Conservation (phyloP, 1,284 basidiomycete genomes). For the Meira miltonrushii region DNA sequence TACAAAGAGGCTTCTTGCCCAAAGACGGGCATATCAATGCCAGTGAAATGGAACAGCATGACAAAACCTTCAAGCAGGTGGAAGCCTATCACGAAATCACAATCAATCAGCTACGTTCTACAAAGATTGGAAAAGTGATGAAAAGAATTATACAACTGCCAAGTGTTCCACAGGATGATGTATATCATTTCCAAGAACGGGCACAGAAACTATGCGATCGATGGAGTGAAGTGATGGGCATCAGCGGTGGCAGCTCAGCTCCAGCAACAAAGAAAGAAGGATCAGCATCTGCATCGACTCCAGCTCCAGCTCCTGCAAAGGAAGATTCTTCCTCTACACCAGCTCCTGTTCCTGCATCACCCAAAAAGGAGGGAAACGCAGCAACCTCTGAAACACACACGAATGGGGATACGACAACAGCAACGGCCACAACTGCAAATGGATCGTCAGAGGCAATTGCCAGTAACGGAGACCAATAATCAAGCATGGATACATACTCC, state of each 20-base stretch:
- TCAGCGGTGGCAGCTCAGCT: no score
- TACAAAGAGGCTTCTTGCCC: constrained; percentile 12
- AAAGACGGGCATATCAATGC: constrained; percentile 9
- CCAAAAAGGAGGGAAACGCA: not conserved
- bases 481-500: not conserved
- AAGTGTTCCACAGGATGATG: constrained; percentile 2
- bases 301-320: no score
- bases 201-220: constrained; percentile 2
- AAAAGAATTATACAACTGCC: constrained; percentile 4
- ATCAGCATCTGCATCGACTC: no score
- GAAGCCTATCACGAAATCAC: constrained; percentile 4
- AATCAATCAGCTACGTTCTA: not conserved
- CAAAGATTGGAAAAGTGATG: constrained; percentile 10
- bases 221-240: constrained; percentile 1
- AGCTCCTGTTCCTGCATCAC: no score
- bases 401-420: not conserved
- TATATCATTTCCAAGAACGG: constrained; percentile 7
- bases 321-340: no score
- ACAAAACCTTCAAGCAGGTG: constrained; percentile 1
- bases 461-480: not conserved
- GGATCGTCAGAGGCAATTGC: no score
- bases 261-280: not conserved
- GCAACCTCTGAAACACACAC: not conserved
- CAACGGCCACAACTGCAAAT: no score
- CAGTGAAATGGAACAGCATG: not conserved